Base-by-base conservation (phyloP, 352 stramenopile genomes). In the Globisporangium barbulae region DNA sequence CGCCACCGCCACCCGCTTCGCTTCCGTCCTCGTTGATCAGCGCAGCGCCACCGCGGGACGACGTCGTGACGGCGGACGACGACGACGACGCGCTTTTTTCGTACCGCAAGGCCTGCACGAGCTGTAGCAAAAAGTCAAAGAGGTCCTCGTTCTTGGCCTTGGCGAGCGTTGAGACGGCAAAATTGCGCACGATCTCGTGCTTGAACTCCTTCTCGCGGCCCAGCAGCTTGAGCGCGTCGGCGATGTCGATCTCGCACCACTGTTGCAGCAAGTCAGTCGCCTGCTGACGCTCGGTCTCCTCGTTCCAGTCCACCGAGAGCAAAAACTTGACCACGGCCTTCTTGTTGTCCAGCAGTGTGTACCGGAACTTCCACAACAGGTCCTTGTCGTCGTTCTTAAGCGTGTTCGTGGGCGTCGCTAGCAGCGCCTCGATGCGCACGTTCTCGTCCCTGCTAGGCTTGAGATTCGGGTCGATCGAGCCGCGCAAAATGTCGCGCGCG, bases 321-420 rank as follows among this genome's bases (percentile, higher is more conserved):
- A 99, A 71, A 73, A 99, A 99, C 69, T 99, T 99, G 25, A 98
- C 96, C 13, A 99, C 81, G 0, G 97, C 97, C 64, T 98, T 96
- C 62, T 92, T 91, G 76, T 97, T 96, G 67, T 98, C 93, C 0
- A 94, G 97, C 17, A 98, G 67, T 64, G 90, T 98, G 80, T 98
- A 99, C 33, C 97, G 81, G 74, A 99, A 99, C 64, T 97, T 95
- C 96, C 96, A 99, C 5, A 99, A 71, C 60, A 98, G 62, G 69
- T 98, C 91, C 68, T 97, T 96, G 63, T 97, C 88, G 68, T 97
- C 79, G 50, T 90, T 89, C 70, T 90, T 93, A 25, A 99, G 84
- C 60, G 97, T 91, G 75, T 98, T 92, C n/a, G 88, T 96, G 2
- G 96, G 95, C 25, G 83, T 97, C 9, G 85, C 81, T 41, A 99